Evolutionary conservation across 495 filamentous ascomycete species (phyloP).

Genomic region (Jackrogersella minutella): DNA sequence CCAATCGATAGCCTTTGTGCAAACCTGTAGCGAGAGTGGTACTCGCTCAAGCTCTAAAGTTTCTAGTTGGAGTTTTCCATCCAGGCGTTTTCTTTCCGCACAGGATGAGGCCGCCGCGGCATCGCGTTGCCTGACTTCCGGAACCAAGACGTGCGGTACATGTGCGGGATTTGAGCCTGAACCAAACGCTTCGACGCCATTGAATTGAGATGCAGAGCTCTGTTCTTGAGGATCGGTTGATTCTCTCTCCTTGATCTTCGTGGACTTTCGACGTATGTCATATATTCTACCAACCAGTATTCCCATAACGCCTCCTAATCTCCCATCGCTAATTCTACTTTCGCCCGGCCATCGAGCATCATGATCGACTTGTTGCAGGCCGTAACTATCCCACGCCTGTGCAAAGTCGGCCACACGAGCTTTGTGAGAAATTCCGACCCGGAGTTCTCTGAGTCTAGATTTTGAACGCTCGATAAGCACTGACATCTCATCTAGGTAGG

Average conservation of each 20-base stretch:
- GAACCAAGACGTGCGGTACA: not conserved
- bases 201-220: slow-evolving; percentile 16
- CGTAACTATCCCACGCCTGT: slow-evolving; percentile 66
- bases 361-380: slow-evolving; percentile 66
- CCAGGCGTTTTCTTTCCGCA: slow-evolving; percentile 40
- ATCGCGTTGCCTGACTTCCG: not conserved
- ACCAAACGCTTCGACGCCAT: slow-evolving; percentile 26
- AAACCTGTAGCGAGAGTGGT: slow-evolving; percentile 70
- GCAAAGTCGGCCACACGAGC: slow-evolving; percentile 66
- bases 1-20: slow-evolving; percentile 82
- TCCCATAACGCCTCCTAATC: slow-evolving; percentile 77
- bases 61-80: slow-evolving; percentile 72
- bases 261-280: slow-evolving; percentile 58
- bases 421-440: slow-evolving; percentile 77
- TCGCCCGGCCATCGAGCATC: slow-evolving; percentile 59
- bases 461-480: slow-evolving; percentile 79
- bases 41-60: slow-evolving; percentile 87
- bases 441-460: slow-evolving; percentile 73
- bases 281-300: slow-evolving; percentile 71
- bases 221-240: not conserved
- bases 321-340: slow-evolving; percentile 54
- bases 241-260: slow-evolving; percentile 17
- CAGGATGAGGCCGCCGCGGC: not conserved
- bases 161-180: slow-evolving; percentile 11
- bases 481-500: slow-evolving; percentile 90